These are phyloP conservation scores for Phytophthora citricola DNA, from an alignment of 352 stramenopile species.

Conservation along the genomic window DNA sequence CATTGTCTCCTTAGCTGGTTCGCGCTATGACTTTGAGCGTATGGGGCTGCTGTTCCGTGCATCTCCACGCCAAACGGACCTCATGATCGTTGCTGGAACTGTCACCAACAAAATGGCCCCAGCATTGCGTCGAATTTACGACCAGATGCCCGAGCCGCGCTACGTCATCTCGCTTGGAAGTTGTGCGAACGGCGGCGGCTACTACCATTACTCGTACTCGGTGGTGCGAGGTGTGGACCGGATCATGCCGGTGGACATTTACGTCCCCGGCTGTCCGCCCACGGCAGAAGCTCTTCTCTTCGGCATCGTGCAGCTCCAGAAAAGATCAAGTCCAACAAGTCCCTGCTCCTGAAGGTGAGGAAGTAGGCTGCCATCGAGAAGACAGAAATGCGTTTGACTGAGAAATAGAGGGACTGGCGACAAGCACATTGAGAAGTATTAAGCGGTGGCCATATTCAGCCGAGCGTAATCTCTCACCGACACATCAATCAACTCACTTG, in stretches of 20 bases:
- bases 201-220: slow-evolving; percentile 95
- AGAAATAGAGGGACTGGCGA: too few relatives aligned
- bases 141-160: slow-evolving; percentile 98
- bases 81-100: slow-evolving; percentile 99
- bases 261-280: slow-evolving; percentile 95
- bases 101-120: slow-evolving; percentile 99
- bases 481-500: neutral
- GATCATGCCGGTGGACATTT: slow-evolving; percentile 98
- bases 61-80: slow-evolving; percentile 92
- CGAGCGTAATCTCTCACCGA: neutral
- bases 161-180: slow-evolving; percentile 98
- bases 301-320: slow-evolving; percentile 21
- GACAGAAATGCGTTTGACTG: too few relatives aligned
- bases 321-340: slow-evolving; percentile 24
- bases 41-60: slow-evolving; percentile 98
- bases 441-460: slow-evolving; percentile 10
- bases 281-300: slow-evolving; percentile 20
- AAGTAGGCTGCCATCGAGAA: slow-evolving; percentile 4
- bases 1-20: slow-evolving; percentile 21
- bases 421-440: neutral
- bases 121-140: slow-evolving; percentile 95
- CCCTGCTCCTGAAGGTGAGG: slow-evolving; percentile 17
- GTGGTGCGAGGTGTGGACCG: slow-evolving; percentile 97
- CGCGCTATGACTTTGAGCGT: slow-evolving; percentile 97
- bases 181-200: slow-evolving; percentile 96